phyloP scores from a whole-genome alignment of 2,329 filamentous ascomycete genomes.

The Penicillium sp. region DNA sequence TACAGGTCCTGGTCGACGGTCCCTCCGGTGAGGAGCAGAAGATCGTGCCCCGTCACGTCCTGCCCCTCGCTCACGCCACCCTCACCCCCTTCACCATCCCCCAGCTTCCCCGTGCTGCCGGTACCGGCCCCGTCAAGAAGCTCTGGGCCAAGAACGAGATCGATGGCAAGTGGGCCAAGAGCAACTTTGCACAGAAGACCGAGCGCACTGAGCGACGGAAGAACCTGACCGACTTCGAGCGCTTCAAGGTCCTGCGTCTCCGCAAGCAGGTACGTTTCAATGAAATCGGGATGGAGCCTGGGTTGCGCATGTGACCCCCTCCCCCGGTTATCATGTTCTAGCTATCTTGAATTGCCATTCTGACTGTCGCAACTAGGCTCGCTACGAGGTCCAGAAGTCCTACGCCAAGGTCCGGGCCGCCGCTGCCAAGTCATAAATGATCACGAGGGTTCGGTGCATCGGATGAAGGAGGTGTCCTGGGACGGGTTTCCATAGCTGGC shows the following conservation, averaged over 20 bases:
- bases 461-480: conserved; percentile 40
- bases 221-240: conserved; percentile 94
- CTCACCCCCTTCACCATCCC: conserved; percentile 85
- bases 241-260: conserved; percentile 99
- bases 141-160: conserved; percentile 87
- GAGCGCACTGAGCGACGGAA: conserved; percentile 78
- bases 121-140: conserved; percentile 75
- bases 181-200: conserved; percentile 90
- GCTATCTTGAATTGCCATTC: conserved; percentile 1
- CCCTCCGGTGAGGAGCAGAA: conserved; percentile 74
- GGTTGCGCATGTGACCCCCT: neutral
- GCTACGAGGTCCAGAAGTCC: conserved; percentile 96
- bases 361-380: conserved; percentile 48
- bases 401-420: conserved; percentile 85
- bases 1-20: conserved; percentile 90
- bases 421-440: conserved; percentile 58
- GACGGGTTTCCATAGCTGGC: conserved; percentile 37
- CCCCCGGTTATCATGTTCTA: neutral
- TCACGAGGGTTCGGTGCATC: conserved; percentile 40
- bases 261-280: conserved; percentile 87
- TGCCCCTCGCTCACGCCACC: conserved; percentile 74
- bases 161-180: conserved; percentile 87
- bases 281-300: neutral
- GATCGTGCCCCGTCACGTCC: conserved; percentile 78
- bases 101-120: conserved; percentile 77